These are phyloP conservation scores for Aspergillus transmontanensis DNA, from an alignment of 2,329 filamentous ascomycete species.

Conservation along the genomic window DNA sequence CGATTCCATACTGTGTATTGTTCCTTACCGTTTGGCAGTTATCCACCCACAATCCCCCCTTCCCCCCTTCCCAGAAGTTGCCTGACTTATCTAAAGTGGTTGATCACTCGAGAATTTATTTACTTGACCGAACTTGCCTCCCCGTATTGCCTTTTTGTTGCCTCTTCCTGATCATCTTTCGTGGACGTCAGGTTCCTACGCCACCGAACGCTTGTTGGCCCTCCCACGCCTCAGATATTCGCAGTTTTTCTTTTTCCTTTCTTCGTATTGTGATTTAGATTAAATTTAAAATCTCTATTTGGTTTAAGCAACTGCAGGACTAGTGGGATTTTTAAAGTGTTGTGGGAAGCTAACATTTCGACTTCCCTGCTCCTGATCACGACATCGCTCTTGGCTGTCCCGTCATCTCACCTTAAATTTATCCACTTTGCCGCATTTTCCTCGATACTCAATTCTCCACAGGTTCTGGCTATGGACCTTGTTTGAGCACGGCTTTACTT, in stretches of 20 bases:
- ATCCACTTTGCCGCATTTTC: constrained; percentile 10
- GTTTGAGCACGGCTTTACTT: constrained; percentile 11
- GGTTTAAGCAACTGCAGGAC: constrained; percentile 4
- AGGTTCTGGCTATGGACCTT: constrained; percentile 14
- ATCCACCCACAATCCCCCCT: background rate
- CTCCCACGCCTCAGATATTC: background rate
- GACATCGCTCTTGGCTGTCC: constrained; percentile 30
- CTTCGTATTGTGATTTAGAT: background rate
- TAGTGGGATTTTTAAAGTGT: constrained; percentile 2
- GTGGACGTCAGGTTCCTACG: background rate
- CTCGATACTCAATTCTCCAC: constrained; percentile 6
- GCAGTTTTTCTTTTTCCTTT: background rate
- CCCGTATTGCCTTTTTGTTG: constrained; percentile 1
- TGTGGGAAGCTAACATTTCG: constrained; percentile 20
- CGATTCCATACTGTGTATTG: constrained; percentile 14
- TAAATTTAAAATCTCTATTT: background rate
- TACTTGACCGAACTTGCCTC: background rate
- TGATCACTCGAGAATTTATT: background rate
- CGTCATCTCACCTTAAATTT: constrained; percentile 20
- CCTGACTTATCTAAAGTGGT: constrained; percentile 6
- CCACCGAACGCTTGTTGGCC: background rate
- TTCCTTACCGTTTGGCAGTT: constrained; percentile 2
- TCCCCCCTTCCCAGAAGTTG: background rate
- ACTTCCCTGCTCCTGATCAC: constrained; percentile 28
- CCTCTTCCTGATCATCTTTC: background rate